Evolutionary conservation across 305 asterid species (phyloP).

Genomic region (Fraxinus greggii): DNA sequence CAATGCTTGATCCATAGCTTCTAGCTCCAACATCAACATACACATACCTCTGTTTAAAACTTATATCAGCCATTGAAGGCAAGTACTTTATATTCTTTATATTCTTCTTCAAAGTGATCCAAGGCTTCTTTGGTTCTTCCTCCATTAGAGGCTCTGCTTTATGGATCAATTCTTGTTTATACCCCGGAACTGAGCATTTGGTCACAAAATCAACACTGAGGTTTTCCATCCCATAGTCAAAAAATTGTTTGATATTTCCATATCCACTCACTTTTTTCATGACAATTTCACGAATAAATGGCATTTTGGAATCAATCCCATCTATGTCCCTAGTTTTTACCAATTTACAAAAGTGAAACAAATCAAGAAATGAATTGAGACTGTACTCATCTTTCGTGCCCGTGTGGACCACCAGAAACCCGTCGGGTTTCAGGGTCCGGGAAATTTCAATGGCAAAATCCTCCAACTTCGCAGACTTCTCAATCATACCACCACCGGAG

Average conservation of each 20-base stretch:
- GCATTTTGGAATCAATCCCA: slow-evolving; percentile 51
- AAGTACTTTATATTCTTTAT: slow-evolving; percentile 70
- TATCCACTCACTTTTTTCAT: slow-evolving; percentile 49
- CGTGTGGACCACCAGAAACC: slow-evolving; percentile 78
- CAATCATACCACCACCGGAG: slow-evolving; percentile 74
- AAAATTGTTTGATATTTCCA: neutral
- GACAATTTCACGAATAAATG: slow-evolving; percentile 63
- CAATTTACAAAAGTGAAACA: slow-evolving; percentile 78
- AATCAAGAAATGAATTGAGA: slow-evolving; percentile 68
- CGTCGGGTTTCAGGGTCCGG: slow-evolving; percentile 82
- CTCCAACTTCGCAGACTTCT: slow-evolving; percentile 58
- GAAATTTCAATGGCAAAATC: slow-evolving; percentile 65
- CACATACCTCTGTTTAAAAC: slow-evolving; percentile 70
- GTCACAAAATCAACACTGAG: slow-evolving; percentile 23
- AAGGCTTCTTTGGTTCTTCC: slow-evolving; percentile 85
- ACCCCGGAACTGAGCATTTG: slow-evolving; percentile 66
- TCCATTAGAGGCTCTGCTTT: slow-evolving; percentile 85
- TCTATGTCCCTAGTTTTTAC: slow-evolving; percentile 58
- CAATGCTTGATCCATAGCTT: slow-evolving; percentile 95
- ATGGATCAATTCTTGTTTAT: slow-evolving; percentile 55
- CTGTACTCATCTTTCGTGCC: slow-evolving; percentile 75
- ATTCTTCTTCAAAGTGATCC: slow-evolving; percentile 89
- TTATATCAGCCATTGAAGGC: slow-evolving; percentile 78
- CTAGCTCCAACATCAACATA: slow-evolving; percentile 92
- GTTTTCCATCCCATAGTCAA: slow-evolving; percentile 15